These are phyloP conservation scores for Aspergillus sp. DNA, from an alignment of 2,329 filamentous ascomycete genomes.

Conservation along the genomic window DNA sequence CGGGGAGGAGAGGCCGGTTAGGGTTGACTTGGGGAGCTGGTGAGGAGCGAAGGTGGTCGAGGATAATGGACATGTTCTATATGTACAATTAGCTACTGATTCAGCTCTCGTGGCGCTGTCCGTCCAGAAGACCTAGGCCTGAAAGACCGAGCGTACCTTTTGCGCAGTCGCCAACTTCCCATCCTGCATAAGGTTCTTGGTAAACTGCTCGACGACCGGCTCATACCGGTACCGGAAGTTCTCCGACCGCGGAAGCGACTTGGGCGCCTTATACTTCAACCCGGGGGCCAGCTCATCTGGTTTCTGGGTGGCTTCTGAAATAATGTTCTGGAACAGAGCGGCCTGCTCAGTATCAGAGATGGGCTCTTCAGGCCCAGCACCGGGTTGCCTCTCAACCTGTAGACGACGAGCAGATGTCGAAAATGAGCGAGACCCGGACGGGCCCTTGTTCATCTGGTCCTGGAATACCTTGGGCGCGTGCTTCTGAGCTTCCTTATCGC, in stretches of 20 bases:
- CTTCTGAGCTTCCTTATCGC: slow-evolving; percentile 61
- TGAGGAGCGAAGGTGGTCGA: slow-evolving; percentile 79
- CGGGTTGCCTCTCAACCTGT: slow-evolving; percentile 27
- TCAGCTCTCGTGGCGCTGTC: too few species aligned
- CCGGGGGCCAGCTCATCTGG: slow-evolving; percentile 50
- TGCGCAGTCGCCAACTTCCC: slow-evolving; percentile 91
- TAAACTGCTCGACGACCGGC: slow-evolving; percentile 80
- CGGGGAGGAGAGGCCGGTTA: slow-evolving; percentile 59
- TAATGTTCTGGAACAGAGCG: slow-evolving; percentile 38
- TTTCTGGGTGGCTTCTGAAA: slow-evolving; percentile 32
- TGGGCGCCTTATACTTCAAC: slow-evolving; percentile 76
- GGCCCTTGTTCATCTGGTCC: slow-evolving; percentile 44
- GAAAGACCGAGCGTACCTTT: slow-evolving; percentile 55
- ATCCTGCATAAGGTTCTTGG: slow-evolving; percentile 85
- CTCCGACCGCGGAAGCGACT: slow-evolving; percentile 61
- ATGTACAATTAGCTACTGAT: slow-evolving; percentile 1
- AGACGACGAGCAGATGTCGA: slow-evolving; percentile 54
- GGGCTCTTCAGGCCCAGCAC: not conserved
- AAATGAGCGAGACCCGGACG: slow-evolving; percentile 53
- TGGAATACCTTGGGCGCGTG: slow-evolving; percentile 68
- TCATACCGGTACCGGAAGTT: slow-evolving; percentile 82
- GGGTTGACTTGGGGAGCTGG: slow-evolving; percentile 75
- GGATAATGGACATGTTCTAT: slow-evolving; percentile 80
- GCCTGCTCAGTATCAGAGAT: slow-evolving; percentile 23
- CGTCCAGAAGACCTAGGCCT: too few species aligned